A percentile compares a stretch with the other conserved stretches of the same genome.
These are phyloP conservation scores for Colletotrichum spinosum DNA, from an alignment of 2,329 filamentous ascomycete genomes.

Conservation along the genomic window DNA sequence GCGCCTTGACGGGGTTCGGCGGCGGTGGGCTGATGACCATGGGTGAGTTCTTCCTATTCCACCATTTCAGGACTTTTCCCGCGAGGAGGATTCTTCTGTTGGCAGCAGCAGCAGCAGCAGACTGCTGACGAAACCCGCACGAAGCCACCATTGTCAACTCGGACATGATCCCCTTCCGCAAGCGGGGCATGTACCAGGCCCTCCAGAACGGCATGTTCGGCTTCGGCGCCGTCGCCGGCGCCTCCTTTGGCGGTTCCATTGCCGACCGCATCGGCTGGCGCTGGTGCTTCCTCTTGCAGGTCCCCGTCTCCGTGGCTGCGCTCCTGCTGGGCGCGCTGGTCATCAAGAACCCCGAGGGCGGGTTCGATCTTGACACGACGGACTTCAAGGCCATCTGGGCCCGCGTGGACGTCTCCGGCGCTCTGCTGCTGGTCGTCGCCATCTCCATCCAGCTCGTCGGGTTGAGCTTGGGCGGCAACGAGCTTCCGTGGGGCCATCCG, in stretches of 20 bases:
- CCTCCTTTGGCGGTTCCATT: conserved; percentile 73
- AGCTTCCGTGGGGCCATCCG: conserved; percentile 63
- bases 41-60: conserved; percentile 56
- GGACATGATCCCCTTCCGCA: conserved; percentile 70
- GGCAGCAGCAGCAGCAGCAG: too few relatives aligned
- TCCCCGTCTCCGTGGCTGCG: conserved; percentile 68
- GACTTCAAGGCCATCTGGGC: conserved; percentile 58
- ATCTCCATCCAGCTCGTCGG: conserved; percentile 69
- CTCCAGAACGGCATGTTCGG: conserved; percentile 71
- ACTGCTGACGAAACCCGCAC: neutral
- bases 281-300: conserved; percentile 73
- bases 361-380: conserved; percentile 42
- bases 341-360: conserved; percentile 57
- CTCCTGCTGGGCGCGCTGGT: conserved; percentile 65
- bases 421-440: conserved; percentile 67
- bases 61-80: too few relatives aligned
- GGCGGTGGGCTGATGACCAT: conserved; percentile 78
- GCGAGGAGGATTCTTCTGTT: too few relatives aligned
- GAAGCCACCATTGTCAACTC: conserved; percentile 66
- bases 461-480: conserved; percentile 67
- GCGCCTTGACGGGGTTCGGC: conserved; percentile 76
- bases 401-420: conserved; percentile 68
- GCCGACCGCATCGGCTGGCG: conserved; percentile 76
- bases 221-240: conserved; percentile 71
- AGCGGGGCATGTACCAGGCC: conserved; percentile 70